These are phyloP conservation scores for Trichocomaceae sp. DNA, from an alignment of 2,329 filamentous ascomycete genomes.

Conservation along the genomic window DNA sequence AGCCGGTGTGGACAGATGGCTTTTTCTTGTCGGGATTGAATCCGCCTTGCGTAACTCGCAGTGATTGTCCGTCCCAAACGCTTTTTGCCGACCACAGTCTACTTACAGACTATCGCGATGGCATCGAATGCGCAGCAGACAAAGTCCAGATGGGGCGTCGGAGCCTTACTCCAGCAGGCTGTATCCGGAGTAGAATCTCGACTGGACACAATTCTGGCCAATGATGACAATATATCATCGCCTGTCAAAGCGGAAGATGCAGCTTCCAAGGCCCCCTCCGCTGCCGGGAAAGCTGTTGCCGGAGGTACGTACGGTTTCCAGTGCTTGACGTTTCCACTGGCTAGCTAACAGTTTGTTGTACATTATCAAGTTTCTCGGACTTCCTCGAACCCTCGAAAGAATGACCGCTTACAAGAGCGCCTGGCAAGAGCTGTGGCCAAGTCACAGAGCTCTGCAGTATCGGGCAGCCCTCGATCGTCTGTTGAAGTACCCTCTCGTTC, in stretches of 20 bases:
- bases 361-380: conserved; percentile 54
- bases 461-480: conserved; percentile 43
- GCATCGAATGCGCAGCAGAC: conserved; percentile 34
- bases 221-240: conserved; percentile 53
- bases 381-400: conserved; percentile 60
- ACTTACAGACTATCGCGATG: conserved; percentile 19
- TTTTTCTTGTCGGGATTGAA: not conserved
- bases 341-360: conserved; percentile 21
- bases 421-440: conserved; percentile 80
- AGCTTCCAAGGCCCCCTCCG: conserved; percentile 16
- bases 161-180: conserved; percentile 72
- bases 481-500: conserved; percentile 45
- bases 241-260: conserved; percentile 27
- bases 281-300: conserved; percentile 17
- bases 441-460: conserved; percentile 50
- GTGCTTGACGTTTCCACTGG: not conserved
- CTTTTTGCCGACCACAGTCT: not conserved
- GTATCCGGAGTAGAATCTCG: conserved; percentile 91
- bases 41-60: conserved; percentile 6
- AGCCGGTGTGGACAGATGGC: conserved; percentile 3
- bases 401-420: conserved; percentile 81
- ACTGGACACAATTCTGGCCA: conserved; percentile 83
- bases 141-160: conserved; percentile 62
- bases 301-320: conserved; percentile 23
- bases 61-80: not conserved